Evolutionary conservation across 768 basidiomycete species (phyloP).

Genomic region (Tulasnella sp.): DNA sequence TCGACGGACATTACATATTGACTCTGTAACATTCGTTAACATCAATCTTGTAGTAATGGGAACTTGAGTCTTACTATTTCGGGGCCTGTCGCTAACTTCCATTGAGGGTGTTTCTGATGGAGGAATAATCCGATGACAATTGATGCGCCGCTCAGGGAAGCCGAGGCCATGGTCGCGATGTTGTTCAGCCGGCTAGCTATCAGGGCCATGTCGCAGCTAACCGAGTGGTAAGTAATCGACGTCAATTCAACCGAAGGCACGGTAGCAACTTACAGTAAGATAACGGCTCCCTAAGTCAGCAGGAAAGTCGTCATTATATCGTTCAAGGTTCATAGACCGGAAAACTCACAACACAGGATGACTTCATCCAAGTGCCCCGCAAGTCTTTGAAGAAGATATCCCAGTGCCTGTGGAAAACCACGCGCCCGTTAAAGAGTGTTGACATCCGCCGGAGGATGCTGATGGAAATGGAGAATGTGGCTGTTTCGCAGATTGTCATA

Average conservation of each 20-base stretch:
- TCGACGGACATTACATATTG: slow-evolving; percentile 14
- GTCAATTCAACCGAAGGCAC: neutral
- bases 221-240: neutral
- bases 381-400: slow-evolving; percentile 14
- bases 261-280: neutral
- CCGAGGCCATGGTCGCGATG: neutral
- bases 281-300: neutral
- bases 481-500: neutral
- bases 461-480: neutral
- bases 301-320: neutral
- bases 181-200: neutral
- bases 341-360: neutral
- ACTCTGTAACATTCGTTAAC: neutral
- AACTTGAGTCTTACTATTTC: slow-evolving; percentile 6
- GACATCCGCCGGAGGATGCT: neutral
- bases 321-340: no score
- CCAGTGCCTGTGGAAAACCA: slow-evolving; percentile 16
- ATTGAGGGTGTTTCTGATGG: slow-evolving; percentile 8
- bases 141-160: neutral
- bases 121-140: neutral
- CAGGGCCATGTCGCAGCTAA: neutral
- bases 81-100: slow-evolving; percentile 7
- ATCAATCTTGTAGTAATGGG: neutral
- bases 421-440: slow-evolving; percentile 7
- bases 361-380: neutral